Evolutionary conservation across 2,329 filamentous ascomycete species (phyloP), one percentile per base, ranked within the genome.

Genomic region (Alternaria atra): DNA sequence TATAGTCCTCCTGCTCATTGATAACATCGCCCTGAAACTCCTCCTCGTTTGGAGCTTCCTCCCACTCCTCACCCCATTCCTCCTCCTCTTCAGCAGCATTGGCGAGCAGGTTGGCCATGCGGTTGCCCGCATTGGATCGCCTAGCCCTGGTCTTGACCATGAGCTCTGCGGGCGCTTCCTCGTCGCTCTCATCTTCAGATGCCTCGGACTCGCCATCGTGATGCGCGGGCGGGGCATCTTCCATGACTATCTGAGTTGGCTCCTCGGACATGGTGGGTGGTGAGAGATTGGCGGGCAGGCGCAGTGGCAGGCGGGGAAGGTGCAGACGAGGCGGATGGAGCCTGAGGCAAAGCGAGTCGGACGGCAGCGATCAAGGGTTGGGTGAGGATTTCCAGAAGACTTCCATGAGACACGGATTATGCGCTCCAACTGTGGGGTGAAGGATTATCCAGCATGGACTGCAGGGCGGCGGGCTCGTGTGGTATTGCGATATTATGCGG

Each of bases 1-100:
- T 89, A 68, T 92, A 89, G 74, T 97, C 94, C 2, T 82, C 80
- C 58, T 86, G 83, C 46, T 87, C 85, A 37, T 89, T 86, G 9
- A 80, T 82, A 30, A 83, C 80, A 30, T 85, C 84, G 63, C 84
- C 79, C 13, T 78, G 77, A 60, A 84, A 80, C 42, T 86, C 83
- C 30, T 84, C 84, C 13, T 87, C 82, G 59, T 85, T 84, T 30
- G 85, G 89, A 6, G 85, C 87, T 71, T 93, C 90, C 55, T 87
- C 89, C 79, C 94, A 90, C 63, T 90, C 77, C 42, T 79, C 77
- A n/a, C 73, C 77, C 74, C 75, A 77, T 57, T 76, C 63, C 51
- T 76, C 69, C 30, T 80, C 79, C 59, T 75, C 73, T 17, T 66
- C 69, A 17, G 70, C 37, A 3, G 37, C 37, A 6, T 40, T 40